Conservation (phyloP, 1,284 basidiomycete species). For the Ceratobasidium theobromae region DNA sequence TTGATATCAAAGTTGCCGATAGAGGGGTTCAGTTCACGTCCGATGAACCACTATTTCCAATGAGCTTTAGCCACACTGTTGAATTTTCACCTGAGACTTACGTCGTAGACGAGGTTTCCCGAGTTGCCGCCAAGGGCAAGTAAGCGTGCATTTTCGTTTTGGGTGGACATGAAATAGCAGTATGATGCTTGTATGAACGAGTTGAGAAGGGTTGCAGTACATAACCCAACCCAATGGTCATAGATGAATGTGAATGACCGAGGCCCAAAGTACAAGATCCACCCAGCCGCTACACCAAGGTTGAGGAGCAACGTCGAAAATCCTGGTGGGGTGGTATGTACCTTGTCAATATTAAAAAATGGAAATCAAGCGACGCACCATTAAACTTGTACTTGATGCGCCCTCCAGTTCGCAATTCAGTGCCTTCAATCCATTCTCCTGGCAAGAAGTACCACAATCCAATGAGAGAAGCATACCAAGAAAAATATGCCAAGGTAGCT, state of each 20-base stretch:
- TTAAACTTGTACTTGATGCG: conserved; percentile 92
- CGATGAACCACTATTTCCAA: conserved; percentile 94
- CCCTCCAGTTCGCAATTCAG: conserved; percentile 73
- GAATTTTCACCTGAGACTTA: conserved; percentile 46
- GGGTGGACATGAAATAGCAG: conserved; percentile 76
- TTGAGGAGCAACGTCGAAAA: conserved; percentile 84
- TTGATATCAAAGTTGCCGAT: conserved; percentile 93
- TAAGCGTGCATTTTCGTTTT: conserved; percentile 49
- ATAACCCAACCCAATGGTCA: conserved; percentile 88
- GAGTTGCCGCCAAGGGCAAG: conserved; percentile 94
- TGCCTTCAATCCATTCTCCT: conserved; percentile 83
- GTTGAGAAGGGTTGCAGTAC: conserved; percentile 84
- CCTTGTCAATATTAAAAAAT: not conserved
- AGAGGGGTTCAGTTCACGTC: conserved; percentile 91
- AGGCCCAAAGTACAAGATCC: conserved; percentile 72
- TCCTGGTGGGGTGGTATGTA: conserved; percentile 51
- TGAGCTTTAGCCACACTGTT: not conserved
- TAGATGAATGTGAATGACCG: conserved; percentile 86
- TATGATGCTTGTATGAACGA: conserved; percentile 71
- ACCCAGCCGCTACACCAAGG: conserved; percentile 66
- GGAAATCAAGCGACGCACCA: conserved; percentile 54
- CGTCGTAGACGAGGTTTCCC: conserved; percentile 88
- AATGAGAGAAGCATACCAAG: conserved; percentile 89
- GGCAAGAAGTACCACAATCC: conserved; percentile 83
- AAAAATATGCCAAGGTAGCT: conserved; percentile 74